Evolutionary conservation across 106 monocot genomes (phyloP).

Genomic region (Vanilla planifolia): DNA sequence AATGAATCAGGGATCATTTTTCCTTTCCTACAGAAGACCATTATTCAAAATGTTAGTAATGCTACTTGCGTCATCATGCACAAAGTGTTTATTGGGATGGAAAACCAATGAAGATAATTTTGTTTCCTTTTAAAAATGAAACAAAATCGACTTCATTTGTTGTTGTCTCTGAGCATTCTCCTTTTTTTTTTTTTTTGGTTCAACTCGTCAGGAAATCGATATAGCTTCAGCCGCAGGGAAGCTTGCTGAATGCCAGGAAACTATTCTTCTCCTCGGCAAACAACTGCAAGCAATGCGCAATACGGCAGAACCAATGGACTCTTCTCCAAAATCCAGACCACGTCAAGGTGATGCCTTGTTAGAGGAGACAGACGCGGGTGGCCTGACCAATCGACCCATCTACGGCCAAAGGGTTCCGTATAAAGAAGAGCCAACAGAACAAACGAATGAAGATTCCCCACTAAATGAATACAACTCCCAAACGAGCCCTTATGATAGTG

Average conservation of each 20-base stretch:
- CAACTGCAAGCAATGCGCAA: conserved; percentile 23
- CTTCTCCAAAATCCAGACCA: background rate
- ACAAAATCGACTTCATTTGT: too few species aligned
- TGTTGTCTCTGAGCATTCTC: too few species aligned
- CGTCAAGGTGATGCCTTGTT: background rate
- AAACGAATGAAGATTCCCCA: background rate
- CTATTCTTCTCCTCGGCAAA: conserved; percentile 25
- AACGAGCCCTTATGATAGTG: background rate
- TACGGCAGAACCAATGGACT: background rate
- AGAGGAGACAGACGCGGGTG: background rate
- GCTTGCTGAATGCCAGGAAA: conserved; percentile 44
- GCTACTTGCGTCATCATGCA: too few species aligned
- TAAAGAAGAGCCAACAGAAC: conserved; percentile 1
- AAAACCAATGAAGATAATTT: too few species aligned
- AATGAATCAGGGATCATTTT: too few species aligned
- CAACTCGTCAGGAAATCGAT: conserved; percentile 21
- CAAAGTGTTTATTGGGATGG: too few species aligned
- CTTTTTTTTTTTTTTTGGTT: too few species aligned
- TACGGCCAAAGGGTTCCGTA: background rate
- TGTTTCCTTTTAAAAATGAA: too few species aligned
- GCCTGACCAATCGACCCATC: background rate
- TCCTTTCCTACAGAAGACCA: too few species aligned
- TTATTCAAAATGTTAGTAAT: too few species aligned
- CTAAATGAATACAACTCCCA: conserved; percentile 9
- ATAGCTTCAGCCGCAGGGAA: conserved; percentile 28